Percentiles rank a stretch among this genome's conserved stretches.
These are phyloP conservation scores for Marasmius oreades DNA, from an alignment of 1,284 basidiomycete species.

Conservation along the genomic window DNA sequence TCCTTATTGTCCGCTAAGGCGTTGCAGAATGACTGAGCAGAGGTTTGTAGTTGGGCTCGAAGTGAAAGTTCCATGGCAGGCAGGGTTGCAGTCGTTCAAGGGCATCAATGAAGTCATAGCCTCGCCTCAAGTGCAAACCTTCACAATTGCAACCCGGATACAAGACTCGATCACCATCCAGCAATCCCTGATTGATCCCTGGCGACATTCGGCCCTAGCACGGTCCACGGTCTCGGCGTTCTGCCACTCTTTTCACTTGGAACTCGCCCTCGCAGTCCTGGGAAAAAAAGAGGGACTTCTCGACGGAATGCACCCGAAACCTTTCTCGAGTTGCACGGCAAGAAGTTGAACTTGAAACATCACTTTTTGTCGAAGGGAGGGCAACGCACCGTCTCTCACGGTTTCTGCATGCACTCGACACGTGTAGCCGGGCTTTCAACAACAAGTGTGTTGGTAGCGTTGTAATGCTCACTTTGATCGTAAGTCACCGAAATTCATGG, in stretches of 20 bases:
- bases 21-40: constrained; percentile 48
- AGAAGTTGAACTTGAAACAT: no score
- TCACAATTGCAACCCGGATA: no score
- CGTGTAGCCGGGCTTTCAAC: not conserved
- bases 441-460: not conserved
- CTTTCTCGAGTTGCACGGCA: no score
- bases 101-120: not conserved
- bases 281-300: no score
- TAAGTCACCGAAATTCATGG: not conserved
- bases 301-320: no score
- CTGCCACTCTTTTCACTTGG: not conserved
- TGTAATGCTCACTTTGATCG: not conserved
- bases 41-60: constrained; percentile 34
- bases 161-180: not conserved
- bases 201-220: not conserved
- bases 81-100: not conserved
- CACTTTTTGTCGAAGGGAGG: not conserved
- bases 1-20: constrained; percentile 46
- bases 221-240: not conserved
- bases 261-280: no score
- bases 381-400: not conserved
- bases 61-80: not conserved
- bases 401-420: not conserved
- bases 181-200: not conserved
- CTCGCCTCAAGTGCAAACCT: not conserved